Evolutionary conservation across 2,329 filamentous ascomycete genomes (phyloP).

Genomic region (Phialocephala subalpina): DNA sequence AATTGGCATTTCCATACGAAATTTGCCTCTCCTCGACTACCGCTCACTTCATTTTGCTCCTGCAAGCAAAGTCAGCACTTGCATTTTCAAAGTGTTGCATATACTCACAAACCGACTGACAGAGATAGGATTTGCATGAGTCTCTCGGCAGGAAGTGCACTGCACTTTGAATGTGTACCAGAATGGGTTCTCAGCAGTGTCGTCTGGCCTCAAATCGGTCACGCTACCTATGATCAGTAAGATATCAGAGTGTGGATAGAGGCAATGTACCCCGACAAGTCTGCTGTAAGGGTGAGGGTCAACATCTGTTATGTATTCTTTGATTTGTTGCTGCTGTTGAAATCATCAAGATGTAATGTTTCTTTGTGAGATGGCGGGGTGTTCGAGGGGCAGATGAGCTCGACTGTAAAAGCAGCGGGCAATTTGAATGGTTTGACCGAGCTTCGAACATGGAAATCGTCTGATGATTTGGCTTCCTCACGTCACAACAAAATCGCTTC

Average conservation of each 20-base stretch:
- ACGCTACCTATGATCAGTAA: slow-evolving; percentile 64
- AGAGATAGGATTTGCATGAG: slow-evolving; percentile 84
- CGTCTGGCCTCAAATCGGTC: slow-evolving; percentile 85
- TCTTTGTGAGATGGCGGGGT: slow-evolving; percentile 21
- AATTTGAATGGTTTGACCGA: slow-evolving; percentile 5
- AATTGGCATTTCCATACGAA: slow-evolving; percentile 99
- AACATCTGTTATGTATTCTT: slow-evolving; percentile 56
- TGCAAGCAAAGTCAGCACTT: slow-evolving; percentile 47
- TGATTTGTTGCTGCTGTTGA: slow-evolving; percentile 16
- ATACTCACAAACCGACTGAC: slow-evolving; percentile 81
- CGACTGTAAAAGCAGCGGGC: slow-evolving; percentile 17
- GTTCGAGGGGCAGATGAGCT: slow-evolving; percentile 14
- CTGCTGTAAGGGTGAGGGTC: slow-evolving; percentile 71
- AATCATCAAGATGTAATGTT: not conserved
- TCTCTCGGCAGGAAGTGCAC: slow-evolving; percentile 96
- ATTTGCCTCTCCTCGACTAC: slow-evolving; percentile 94
- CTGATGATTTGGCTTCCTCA: slow-evolving; percentile 11
- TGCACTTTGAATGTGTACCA: slow-evolving; percentile 98
- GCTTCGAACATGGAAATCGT: slow-evolving; percentile 11
- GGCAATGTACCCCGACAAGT: slow-evolving; percentile 68
- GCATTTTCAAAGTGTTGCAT: not conserved
- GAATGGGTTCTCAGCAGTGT: slow-evolving; percentile 84
- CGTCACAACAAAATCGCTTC: not conserved
- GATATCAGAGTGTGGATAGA: not conserved
- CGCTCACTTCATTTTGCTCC: slow-evolving; percentile 91